These are phyloP conservation scores for Pseudocohnilembus persalinus DNA, from an alignment of 169 alveolate species.

Conservation along the genomic window DNA sequence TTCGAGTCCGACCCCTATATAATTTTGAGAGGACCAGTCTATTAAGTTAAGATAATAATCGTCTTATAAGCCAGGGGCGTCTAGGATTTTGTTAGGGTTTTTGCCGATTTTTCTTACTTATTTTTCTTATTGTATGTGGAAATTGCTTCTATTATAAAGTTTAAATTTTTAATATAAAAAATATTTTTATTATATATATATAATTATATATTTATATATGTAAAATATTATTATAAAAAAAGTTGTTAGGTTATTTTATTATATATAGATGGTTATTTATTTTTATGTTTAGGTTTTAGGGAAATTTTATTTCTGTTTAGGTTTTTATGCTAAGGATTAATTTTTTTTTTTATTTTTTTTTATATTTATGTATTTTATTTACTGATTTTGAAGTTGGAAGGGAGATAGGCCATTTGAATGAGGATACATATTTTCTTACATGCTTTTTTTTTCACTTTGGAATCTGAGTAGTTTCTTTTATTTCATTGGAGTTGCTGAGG, in stretches of 20 bases:
- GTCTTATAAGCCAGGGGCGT: constrained; percentile 92
- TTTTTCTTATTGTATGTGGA: neutral
- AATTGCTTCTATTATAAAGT: neutral
- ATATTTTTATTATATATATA: too few species aligned
- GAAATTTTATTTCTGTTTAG: too few species aligned
- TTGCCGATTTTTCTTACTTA: constrained; percentile 68
- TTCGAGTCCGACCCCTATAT: constrained; percentile 89
- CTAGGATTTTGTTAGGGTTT: constrained; percentile 83
- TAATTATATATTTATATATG: too few species aligned
- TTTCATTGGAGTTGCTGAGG: neutral
- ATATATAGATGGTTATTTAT: too few species aligned
- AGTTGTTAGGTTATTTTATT: too few species aligned
- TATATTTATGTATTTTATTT: too few species aligned
- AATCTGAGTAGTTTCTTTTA: neutral
- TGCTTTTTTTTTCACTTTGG: neutral
- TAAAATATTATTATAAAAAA: too few species aligned
- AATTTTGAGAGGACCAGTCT: constrained; percentile 86
- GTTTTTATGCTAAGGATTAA: too few species aligned
- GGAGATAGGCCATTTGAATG: neutral
- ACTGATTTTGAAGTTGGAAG: neutral
- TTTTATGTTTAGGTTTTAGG: too few species aligned
- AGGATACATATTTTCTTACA: neutral
- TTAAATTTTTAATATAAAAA: too few species aligned
- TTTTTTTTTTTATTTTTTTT: too few species aligned
- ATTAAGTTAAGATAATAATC: constrained; percentile 90